Percentiles rank a stretch among this genome's conserved stretches.
Evolutionary conservation across 2,329 filamentous ascomycete genomes (phyloP).

Genomic region (Colletotrichum siamense): DNA sequence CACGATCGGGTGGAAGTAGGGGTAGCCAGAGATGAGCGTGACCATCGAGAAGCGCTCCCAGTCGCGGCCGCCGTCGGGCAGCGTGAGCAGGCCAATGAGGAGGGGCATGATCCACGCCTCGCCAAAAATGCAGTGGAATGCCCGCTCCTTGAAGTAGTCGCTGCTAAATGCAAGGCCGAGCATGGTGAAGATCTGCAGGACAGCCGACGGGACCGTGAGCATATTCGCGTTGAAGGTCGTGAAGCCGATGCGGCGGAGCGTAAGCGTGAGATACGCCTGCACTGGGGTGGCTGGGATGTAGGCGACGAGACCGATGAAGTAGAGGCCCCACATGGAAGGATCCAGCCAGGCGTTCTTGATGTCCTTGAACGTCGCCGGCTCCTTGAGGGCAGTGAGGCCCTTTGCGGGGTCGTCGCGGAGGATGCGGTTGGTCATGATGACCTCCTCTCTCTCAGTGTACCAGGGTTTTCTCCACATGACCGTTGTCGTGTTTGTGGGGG

Average conservation of each 20-base stretch:
- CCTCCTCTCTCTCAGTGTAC: constrained; percentile 62
- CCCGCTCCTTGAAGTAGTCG: constrained; percentile 53
- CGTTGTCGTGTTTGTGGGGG: constrained; percentile 44
- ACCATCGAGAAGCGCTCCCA: constrained; percentile 59
- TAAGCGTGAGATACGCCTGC: constrained; percentile 31
- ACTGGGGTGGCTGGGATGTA: constrained; percentile 29
- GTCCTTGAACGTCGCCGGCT: constrained; percentile 46
- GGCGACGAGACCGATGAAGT: constrained; percentile 52
- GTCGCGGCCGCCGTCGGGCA: constrained; percentile 46
- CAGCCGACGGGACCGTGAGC: constrained; percentile 43
- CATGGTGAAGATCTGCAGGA: constrained; percentile 57
- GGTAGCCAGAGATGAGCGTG: constrained; percentile 58
- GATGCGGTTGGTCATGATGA: constrained; percentile 61
- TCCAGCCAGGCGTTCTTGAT: constrained; percentile 50
- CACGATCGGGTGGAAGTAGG: constrained; percentile 63
- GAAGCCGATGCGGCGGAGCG: constrained; percentile 29
- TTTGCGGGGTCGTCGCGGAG: constrained; percentile 61
- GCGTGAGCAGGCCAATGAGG: constrained; percentile 49
- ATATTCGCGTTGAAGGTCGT: constrained; percentile 56
- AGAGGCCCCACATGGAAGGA: constrained; percentile 55
- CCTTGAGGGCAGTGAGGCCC: constrained; percentile 50
- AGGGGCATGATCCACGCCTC: constrained; percentile 63
- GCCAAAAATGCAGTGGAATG: constrained; percentile 52
- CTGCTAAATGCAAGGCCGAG: constrained; percentile 55
- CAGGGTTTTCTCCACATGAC: constrained; percentile 57